Evolutionary conservation across 352 stramenopile genomes (phyloP).

Genomic region (Phytopythium kandeliae): DNA sequence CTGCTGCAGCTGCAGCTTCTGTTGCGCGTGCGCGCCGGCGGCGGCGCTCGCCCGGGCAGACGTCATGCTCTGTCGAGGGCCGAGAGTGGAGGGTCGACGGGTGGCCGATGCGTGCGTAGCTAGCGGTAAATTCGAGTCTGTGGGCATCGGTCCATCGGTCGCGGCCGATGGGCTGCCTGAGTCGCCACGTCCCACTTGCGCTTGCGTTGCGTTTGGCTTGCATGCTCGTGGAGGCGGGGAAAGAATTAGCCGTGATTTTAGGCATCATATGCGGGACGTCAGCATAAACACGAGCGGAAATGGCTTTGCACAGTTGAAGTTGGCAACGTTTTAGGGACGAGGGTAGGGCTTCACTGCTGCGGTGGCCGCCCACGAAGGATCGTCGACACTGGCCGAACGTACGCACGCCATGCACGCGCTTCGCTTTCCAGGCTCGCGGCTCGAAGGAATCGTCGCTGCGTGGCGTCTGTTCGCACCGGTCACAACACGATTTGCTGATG

Average conservation of each 20-base stretch:
- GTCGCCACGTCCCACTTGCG: not conserved
- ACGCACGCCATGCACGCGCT: too few species aligned
- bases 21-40: constrained; percentile 6
- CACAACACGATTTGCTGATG: too few species aligned
- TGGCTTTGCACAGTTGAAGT: constrained; percentile 3
- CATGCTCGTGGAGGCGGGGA: not conserved
- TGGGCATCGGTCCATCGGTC: too few species aligned
- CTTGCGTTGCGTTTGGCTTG: not conserved
- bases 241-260: constrained; percentile 1
- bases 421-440: too few species aligned
- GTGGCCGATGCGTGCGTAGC: too few species aligned
- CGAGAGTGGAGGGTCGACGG: too few species aligned
- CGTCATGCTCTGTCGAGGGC: constrained; percentile 22
- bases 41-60: constrained; percentile 9
- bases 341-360: too few species aligned
- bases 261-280: not conserved
- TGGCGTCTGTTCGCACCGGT: too few species aligned
- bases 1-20: constrained; percentile 11
- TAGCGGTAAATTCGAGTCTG: not conserved
- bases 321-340: too few species aligned
- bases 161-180: too few species aligned
- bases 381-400: not conserved
- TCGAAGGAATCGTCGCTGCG: too few species aligned
- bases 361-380: not conserved
- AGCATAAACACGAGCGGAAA: constrained; percentile 1